These are phyloP conservation scores for Gomphus bonarii DNA, from an alignment of 1,284 basidiomycete genomes.

Conservation along the genomic window DNA sequence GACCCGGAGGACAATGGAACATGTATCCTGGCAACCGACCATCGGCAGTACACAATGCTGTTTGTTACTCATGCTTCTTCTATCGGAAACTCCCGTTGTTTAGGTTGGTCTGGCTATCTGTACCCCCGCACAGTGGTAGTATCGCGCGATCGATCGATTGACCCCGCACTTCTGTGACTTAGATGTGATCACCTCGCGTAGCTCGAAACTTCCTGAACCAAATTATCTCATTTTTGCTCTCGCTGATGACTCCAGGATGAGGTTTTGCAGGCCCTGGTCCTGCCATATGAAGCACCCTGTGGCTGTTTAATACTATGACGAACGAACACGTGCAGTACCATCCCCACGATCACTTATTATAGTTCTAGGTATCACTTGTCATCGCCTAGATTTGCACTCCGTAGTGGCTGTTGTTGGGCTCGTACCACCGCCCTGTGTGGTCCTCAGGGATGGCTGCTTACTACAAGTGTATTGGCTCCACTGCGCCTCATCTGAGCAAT, in stretches of 20 bases:
- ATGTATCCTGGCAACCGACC: neutral
- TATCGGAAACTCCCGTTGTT: neutral
- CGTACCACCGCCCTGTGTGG: too few species aligned
- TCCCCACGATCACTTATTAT: neutral
- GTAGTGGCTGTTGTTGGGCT: neutral
- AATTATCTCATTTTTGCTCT: neutral
- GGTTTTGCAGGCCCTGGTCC: neutral
- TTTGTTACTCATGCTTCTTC: neutral
- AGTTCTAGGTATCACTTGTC: neutral
- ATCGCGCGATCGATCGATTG: neutral
- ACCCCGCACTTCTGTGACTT: slow-evolving; percentile 4
- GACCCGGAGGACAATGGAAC: neutral
- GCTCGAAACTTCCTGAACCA: neutral
- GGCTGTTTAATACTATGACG: neutral
- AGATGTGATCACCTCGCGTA: neutral
- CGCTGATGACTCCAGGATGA: neutral
- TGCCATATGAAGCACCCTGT: neutral
- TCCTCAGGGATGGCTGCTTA: neutral
- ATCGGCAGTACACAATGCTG: neutral
- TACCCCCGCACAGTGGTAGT: neutral
- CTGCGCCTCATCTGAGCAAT: neutral
- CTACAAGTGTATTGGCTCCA: neutral
- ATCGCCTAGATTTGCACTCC: neutral
- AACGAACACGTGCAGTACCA: neutral
- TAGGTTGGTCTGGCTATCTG: neutral